Conservation (phyloP, 169 alveolate species). For the Plasmodium cynomolgi region DNA sequence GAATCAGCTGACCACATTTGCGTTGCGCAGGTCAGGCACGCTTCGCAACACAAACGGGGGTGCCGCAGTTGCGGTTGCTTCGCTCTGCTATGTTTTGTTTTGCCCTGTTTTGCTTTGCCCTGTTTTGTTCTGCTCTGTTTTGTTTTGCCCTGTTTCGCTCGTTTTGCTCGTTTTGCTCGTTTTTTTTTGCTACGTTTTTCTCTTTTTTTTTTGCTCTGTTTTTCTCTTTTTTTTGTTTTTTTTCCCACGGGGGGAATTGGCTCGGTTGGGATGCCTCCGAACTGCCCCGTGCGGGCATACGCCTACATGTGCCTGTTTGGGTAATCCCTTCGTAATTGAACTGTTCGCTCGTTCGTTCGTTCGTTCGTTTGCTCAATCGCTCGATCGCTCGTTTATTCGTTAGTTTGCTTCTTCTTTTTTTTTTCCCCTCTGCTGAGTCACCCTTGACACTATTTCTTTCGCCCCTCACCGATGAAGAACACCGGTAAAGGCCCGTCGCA, state of each 20-base stretch:
- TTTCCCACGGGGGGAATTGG: not conserved
- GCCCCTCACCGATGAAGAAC: not conserved
- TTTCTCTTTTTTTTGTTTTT: not conserved
- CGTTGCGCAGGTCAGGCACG: not conserved
- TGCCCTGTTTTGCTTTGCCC: not conserved
- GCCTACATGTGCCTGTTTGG: not conserved
- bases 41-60: not conserved
- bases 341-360: not conserved
- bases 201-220: not conserved
- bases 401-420: not conserved
- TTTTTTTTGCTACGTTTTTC: too few species aligned
- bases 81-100: not conserved
- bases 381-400: too few species aligned
- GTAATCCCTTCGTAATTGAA: not conserved
- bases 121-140: not conserved
- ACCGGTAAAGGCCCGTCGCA: not conserved
- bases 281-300: not conserved
- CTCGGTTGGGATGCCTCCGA: not conserved
- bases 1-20: not conserved
- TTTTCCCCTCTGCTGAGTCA: not conserved
- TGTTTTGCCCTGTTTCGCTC: not conserved
- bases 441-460: not conserved
- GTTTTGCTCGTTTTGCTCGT: not conserved
- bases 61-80: not conserved
- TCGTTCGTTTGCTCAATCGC: too few species aligned